phyloP scores from a whole-genome alignment of 129 eudicot genomes.

The Saussurea involucrata region DNA sequence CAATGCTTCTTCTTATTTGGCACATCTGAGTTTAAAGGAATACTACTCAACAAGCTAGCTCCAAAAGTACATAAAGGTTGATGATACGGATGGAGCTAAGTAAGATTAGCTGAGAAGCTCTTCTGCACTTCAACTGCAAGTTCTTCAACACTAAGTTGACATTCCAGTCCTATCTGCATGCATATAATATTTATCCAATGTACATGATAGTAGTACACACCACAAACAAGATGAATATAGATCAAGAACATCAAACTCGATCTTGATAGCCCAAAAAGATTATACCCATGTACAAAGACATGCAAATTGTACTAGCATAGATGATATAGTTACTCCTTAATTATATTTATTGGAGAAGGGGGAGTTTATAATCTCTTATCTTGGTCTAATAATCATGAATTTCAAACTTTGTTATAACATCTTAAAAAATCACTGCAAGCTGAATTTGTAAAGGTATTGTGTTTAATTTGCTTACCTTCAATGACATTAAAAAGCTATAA shows the following conservation, averaged over 20 bases:
- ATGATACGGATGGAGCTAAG: background rate
- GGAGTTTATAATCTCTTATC: background rate
- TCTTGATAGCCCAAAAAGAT: background rate
- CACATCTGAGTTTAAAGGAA: background rate
- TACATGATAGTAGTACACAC: background rate
- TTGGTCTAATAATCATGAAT: background rate
- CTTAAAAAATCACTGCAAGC: background rate
- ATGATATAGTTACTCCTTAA: background rate
- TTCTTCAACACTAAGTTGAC: conserved; percentile 86
- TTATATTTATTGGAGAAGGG: background rate
- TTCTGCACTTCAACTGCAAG: conserved; percentile 77
- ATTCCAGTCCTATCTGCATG: conserved; percentile 84
- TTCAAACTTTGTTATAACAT: too few species aligned
- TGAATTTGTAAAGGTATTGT: background rate
- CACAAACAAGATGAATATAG: background rate
- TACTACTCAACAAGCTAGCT: background rate
- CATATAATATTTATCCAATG: background rate
- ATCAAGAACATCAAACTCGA: background rate
- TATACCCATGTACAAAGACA: background rate
- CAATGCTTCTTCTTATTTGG: background rate
- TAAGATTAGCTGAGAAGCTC: conserved; percentile 41
- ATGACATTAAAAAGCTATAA: background rate
- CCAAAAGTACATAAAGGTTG: background rate
- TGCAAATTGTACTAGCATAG: background rate
- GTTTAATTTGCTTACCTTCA: background rate